Conservation (phyloP, 805 yeast species). For the Pichia deserticola region DNA sequence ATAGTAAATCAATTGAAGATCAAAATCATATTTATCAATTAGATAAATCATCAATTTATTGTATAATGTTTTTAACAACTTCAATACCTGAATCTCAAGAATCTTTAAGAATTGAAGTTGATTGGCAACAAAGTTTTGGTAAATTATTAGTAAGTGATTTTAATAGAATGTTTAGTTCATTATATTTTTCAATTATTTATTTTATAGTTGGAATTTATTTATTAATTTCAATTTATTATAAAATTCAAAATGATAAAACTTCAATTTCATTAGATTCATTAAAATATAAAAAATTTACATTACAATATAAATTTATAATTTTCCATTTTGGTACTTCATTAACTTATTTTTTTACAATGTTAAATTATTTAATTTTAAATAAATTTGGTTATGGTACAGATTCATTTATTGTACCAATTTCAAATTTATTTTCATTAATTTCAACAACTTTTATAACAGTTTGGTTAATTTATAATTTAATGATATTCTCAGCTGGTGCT, state of each 20-base stretch:
- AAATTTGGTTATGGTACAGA: slow-evolving; percentile 21
- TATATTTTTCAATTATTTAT: slow-evolving; percentile 19
- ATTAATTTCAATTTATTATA: slow-evolving; percentile 12
- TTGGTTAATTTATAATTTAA: slow-evolving; percentile 28
- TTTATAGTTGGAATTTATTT: slow-evolving; percentile 10
- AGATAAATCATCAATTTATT: slow-evolving; percentile 20
- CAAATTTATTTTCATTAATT: slow-evolving; percentile 17
- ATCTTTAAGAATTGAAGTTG: slow-evolving; percentile 14
- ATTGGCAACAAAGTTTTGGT: slow-evolving; percentile 30
- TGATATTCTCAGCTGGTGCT: slow-evolving; percentile 26
- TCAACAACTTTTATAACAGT: slow-evolving; percentile 20
- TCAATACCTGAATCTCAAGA: slow-evolving; percentile 8
- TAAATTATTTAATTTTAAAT: slow-evolving; percentile 17
- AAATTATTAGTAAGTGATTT: slow-evolving; percentile 24
- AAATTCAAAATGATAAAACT: slow-evolving; percentile 13
- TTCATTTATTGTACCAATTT: slow-evolving; percentile 14
- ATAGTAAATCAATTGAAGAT: neutral
- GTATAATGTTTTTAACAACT: slow-evolving; percentile 19
- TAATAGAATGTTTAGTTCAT: slow-evolving; percentile 18
- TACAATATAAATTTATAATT: slow-evolving; percentile 23
- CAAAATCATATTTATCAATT: slow-evolving; percentile 13
- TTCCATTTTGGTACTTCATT: slow-evolving; percentile 14
- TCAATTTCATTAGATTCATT: slow-evolving; percentile 15
- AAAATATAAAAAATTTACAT: slow-evolving; percentile 14
- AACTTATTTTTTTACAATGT: slow-evolving; percentile 15